Conservation (phyloP, 345 rosid species). For the Stellera chamaejasme region DNA sequence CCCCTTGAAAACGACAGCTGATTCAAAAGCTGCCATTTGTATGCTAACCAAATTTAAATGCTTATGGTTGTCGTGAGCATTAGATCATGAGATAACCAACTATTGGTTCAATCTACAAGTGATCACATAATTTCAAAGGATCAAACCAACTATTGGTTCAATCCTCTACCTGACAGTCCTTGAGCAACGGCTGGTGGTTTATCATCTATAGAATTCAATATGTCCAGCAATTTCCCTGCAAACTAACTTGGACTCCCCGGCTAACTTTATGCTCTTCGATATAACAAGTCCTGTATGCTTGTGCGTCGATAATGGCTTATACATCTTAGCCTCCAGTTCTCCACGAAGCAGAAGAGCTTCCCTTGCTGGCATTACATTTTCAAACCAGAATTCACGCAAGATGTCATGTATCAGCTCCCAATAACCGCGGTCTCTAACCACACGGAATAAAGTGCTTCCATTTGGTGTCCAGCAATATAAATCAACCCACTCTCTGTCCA, state of each 20-base stretch:
- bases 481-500: slow-evolving; percentile 88
- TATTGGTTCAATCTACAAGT: too few relatives aligned
- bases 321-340: slow-evolving; percentile 41
- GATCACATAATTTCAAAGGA: too few relatives aligned
- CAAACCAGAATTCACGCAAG: slow-evolving; percentile 87
- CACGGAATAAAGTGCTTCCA: slow-evolving; percentile 74
- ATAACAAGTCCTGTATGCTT: slow-evolving; percentile 57
- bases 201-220: slow-evolving; percentile 59
- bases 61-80: too few relatives aligned
- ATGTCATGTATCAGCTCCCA: slow-evolving; percentile 66
- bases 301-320: slow-evolving; percentile 61
- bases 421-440: slow-evolving; percentile 50
- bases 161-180: too few relatives aligned
- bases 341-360: slow-evolving; percentile 51
- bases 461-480: slow-evolving; percentile 92
- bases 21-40: too few relatives aligned
- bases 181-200: neutral
- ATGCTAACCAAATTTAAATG: too few relatives aligned
- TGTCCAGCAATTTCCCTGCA: slow-evolving; percentile 87
- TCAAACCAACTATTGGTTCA: too few relatives aligned
- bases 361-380: slow-evolving; percentile 72
- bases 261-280: slow-evolving; percentile 55
- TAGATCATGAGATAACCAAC: too few relatives aligned
- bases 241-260: slow-evolving; percentile 47
- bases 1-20: too few relatives aligned